Evolutionary conservation across 2,329 filamentous ascomycete genomes (phyloP).

Genomic region (Rosellinia necatrix): DNA sequence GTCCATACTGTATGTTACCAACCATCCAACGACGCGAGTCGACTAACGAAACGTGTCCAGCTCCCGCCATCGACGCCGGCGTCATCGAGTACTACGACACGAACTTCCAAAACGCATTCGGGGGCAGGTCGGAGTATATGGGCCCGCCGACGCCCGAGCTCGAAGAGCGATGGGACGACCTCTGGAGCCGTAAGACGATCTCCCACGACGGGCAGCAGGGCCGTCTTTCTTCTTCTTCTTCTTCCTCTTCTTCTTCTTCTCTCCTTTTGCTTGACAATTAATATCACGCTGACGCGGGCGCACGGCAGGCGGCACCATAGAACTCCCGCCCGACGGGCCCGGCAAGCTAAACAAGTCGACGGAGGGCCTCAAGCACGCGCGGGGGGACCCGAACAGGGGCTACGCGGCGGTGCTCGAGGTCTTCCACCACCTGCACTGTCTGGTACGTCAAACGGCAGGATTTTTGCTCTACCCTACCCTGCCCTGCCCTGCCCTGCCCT

Average conservation of each 20-base stretch:
- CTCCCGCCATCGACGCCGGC: constrained; percentile 7
- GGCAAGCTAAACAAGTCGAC: constrained; percentile 13
- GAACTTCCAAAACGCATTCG: constrained; percentile 16
- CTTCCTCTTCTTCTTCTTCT: too few relatives aligned
- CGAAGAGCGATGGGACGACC: constrained; percentile 3
- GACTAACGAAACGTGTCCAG: background rate
- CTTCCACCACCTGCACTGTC: constrained; percentile 18
- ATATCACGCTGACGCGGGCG: background rate
- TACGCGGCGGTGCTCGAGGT: constrained; percentile 17
- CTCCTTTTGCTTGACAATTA: too few relatives aligned
- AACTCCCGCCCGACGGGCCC: background rate
- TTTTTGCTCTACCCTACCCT: too few relatives aligned
- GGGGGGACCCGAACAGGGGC: constrained; percentile 1
- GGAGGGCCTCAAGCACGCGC: constrained; percentile 5
- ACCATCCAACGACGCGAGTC: background rate
- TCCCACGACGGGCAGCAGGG: too few relatives aligned
- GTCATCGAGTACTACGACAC: constrained; percentile 13
- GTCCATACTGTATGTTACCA: constrained; percentile 6
- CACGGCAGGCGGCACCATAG: constrained; percentile 1
- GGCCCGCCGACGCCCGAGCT: constrained; percentile 10
- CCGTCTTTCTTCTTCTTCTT: too few relatives aligned
- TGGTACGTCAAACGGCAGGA: constrained; percentile 14
- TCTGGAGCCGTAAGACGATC: constrained; percentile 10
- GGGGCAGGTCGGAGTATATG: background rate
- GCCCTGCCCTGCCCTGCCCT: too few relatives aligned